phyloP scores from a whole-genome alignment of 1,139 yeast species.

The Zygoascus sp. region DNA sequence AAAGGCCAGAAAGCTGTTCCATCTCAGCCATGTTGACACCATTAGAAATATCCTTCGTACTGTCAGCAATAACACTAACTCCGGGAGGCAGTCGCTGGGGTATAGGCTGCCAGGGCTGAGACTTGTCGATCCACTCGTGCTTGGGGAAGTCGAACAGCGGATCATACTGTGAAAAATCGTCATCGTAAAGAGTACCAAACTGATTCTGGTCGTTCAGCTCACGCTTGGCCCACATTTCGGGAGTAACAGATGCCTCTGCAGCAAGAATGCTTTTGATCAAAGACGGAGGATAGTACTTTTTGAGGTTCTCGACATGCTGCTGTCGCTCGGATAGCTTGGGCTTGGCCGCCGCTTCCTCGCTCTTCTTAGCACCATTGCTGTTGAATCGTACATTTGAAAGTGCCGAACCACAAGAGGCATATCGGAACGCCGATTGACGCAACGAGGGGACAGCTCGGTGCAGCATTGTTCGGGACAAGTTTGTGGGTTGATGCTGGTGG shows the following conservation, averaged over 20 bases:
- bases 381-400: background rate
- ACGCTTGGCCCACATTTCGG: constrained; percentile 47
- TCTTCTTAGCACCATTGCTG: background rate
- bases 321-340: constrained; percentile 25
- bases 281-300: constrained; percentile 70
- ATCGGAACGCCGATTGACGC: background rate
- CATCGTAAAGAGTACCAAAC: constrained; percentile 59
- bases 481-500: background rate
- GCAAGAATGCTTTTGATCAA: constrained; percentile 73
- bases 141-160: constrained; percentile 54
- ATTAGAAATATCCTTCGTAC: constrained; percentile 39
- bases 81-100: constrained; percentile 42
- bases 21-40: constrained; percentile 38
- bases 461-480: background rate
- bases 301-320: constrained; percentile 55
- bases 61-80: constrained; percentile 30
- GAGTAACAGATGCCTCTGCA: constrained; percentile 71
- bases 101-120: constrained; percentile 42
- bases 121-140: constrained; percentile 42
- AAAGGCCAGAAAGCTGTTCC: constrained; percentile 63
- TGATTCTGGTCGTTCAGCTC: constrained; percentile 38
- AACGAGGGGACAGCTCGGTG: background rate
- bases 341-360: background rate
- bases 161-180: constrained; percentile 55
- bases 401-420: background rate